Conservation (phyloP, 2,329 filamentous ascomycete genomes). For the Nemania sp. region DNA sequence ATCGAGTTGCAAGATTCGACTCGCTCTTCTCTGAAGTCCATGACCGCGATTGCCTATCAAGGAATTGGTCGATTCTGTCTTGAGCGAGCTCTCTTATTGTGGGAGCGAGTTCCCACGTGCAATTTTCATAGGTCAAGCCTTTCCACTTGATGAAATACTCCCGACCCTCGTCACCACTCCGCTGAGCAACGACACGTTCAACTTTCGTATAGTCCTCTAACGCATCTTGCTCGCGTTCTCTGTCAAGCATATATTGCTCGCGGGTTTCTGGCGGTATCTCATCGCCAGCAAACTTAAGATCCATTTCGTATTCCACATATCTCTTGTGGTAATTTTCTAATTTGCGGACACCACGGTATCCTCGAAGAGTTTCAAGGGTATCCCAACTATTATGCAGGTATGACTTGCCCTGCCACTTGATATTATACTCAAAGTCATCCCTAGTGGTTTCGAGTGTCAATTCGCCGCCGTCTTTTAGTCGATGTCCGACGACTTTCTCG, state of each 20-base stretch:
- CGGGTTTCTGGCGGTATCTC: slow-evolving; percentile 85
- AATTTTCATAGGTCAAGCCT: slow-evolving; percentile 90
- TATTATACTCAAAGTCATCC: slow-evolving; percentile 88
- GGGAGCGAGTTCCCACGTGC: slow-evolving; percentile 88
- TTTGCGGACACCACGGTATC: slow-evolving; percentile 86
- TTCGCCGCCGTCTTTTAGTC: slow-evolving; percentile 76
- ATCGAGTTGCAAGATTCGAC: slow-evolving; percentile 78
- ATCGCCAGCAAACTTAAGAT: slow-evolving; percentile 78
- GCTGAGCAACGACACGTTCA: slow-evolving; percentile 88
- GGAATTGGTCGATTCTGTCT: slow-evolving; percentile 89
- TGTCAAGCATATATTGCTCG: slow-evolving; percentile 95
- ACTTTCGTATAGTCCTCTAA: slow-evolving; percentile 91
- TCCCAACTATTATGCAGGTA: slow-evolving; percentile 98
- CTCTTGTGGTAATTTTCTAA: slow-evolving; percentile 96
- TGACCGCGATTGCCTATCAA: slow-evolving; percentile 84
- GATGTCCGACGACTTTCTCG: slow-evolving; percentile 90
- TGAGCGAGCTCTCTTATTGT: slow-evolving; percentile 84
- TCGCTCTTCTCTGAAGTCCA: slow-evolving; percentile 85
- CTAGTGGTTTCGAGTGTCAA: slow-evolving; percentile 67
- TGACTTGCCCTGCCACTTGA: slow-evolving; percentile 97
- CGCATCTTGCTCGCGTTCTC: slow-evolving; percentile 89
- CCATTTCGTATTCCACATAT: slow-evolving; percentile 81
- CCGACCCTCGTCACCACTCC: slow-evolving; percentile 80
- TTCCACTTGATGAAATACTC: slow-evolving; percentile 99
- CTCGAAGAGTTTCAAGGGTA: slow-evolving; percentile 76